Percentiles rank a stretch among this genome's conserved stretches.
Evolutionary conservation across 257 asterid species (phyloP).

Genomic region (Salvia rosmarinus): DNA sequence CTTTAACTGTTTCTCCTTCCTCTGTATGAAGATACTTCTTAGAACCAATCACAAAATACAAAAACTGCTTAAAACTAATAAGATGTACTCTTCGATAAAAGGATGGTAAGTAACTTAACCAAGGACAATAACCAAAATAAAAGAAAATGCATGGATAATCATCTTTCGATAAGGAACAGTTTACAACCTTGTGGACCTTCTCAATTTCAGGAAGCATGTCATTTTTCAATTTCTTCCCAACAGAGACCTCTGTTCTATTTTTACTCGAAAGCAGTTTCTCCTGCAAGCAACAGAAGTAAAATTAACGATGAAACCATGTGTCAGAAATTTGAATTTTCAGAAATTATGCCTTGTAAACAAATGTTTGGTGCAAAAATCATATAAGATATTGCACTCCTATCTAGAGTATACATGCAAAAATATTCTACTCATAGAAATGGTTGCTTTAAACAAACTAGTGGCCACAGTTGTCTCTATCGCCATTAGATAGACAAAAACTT

Average conservation of each 20-base stretch:
- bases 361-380: not conserved
- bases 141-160: slow-evolving; percentile 19
- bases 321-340: not conserved
- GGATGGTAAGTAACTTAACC: not conserved
- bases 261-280: slow-evolving; percentile 91
- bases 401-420: not conserved
- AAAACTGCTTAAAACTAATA: slow-evolving; percentile 11
- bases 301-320: slow-evolving; percentile 7
- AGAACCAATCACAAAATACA: slow-evolving; percentile 29
- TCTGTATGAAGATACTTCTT: slow-evolving; percentile 54
- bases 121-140: slow-evolving; percentile 16
- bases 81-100: slow-evolving; percentile 4
- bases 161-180: slow-evolving; percentile 29
- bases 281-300: slow-evolving; percentile 50
- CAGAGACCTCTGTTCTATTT: slow-evolving; percentile 81
- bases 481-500: too few relatives aligned
- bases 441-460: not conserved
- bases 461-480: not conserved
- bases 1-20: slow-evolving; percentile 84
- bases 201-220: slow-evolving; percentile 94
- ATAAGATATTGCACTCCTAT: slow-evolving; percentile 1
- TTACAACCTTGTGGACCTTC: slow-evolving; percentile 86
- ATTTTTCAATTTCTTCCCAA: slow-evolving; percentile 90
- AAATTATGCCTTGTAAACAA: not conserved
- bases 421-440: not conserved